phyloP scores from a whole-genome alignment of 768 basidiomycete species.

The Collybia nuda region DNA sequence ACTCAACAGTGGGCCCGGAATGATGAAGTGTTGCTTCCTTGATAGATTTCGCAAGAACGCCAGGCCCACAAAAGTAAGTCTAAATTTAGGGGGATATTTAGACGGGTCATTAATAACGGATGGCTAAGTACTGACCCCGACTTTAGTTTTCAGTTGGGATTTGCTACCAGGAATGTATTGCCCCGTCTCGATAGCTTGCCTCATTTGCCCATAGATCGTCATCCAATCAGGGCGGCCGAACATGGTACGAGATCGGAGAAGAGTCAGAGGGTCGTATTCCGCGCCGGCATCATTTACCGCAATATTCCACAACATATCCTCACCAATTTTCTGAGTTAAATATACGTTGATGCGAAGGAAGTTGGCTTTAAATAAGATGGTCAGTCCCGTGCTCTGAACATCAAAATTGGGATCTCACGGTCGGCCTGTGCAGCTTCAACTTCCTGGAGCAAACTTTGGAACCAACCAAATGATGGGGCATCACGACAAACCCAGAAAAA shows the following conservation, averaged over 20 bases:
- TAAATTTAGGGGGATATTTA: slow-evolving; percentile 23
- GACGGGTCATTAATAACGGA: slow-evolving; percentile 7
- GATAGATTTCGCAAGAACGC: slow-evolving; percentile 71
- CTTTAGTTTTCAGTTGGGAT: slow-evolving; percentile 77
- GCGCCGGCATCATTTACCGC: slow-evolving; percentile 84
- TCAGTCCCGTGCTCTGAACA: background rate
- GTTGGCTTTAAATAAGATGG: slow-evolving; percentile 57
- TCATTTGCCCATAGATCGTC: slow-evolving; percentile 72
- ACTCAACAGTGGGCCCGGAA: slow-evolving; percentile 57
- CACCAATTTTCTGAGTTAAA: slow-evolving; percentile 80
- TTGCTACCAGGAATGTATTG: slow-evolving; percentile 80
- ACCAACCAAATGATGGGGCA: slow-evolving; percentile 98
- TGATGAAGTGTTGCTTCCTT: slow-evolving; percentile 66
- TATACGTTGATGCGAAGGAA: slow-evolving; percentile 93
- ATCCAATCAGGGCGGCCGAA: slow-evolving; percentile 93
- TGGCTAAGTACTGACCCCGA: slow-evolving; percentile 58
- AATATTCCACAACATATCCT: slow-evolving; percentile 92
- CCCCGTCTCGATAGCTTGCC: slow-evolving; percentile 77
- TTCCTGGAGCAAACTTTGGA: slow-evolving; percentile 85
- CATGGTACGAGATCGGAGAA: slow-evolving; percentile 85
- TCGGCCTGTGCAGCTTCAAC: slow-evolving; percentile 88
- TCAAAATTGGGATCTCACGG: slow-evolving; percentile 51
- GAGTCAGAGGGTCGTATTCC: slow-evolving; percentile 86
- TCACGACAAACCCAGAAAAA: slow-evolving; percentile 95
- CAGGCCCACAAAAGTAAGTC: slow-evolving; percentile 92